These are phyloP conservation scores for Cutaneotrichosporon sp. DNA, from an alignment of 1,284 basidiomycete species.

Conservation along the genomic window DNA sequence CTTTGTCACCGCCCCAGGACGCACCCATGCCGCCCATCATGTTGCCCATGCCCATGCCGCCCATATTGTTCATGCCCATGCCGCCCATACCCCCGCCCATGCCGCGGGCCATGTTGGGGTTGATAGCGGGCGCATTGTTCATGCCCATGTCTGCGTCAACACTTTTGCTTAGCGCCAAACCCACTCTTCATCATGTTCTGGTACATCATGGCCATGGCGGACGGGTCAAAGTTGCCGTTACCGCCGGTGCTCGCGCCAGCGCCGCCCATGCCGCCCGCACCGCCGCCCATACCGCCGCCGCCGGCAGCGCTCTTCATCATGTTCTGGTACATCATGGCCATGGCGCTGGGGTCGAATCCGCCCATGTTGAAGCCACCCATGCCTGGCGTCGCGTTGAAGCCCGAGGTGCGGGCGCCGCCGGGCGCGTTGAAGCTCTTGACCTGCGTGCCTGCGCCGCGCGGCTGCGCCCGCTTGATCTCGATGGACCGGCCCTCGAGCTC, in stretches of 20 bases:
- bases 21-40: constrained; percentile 48
- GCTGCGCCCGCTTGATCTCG: constrained; percentile 89
- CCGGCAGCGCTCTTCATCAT: constrained; percentile 46
- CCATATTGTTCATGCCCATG: constrained; percentile 10
- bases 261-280: constrained; percentile 32
- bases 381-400: constrained; percentile 17
- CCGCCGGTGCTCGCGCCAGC: constrained; percentile 5
- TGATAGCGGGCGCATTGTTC: constrained; percentile 44
- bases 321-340: constrained; percentile 55
- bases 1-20: constrained; percentile 51
- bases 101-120: constrained; percentile 41
- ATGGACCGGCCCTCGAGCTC: constrained; percentile 95
- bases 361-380: constrained; percentile 31
- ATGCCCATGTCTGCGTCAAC: constrained; percentile 28
- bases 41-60: constrained; percentile 18
- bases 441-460: constrained; percentile 53
- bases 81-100: constrained; percentile 14
- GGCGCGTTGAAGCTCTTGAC: constrained; percentile 40
- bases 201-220: constrained; percentile 55
- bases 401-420: constrained; percentile 20
- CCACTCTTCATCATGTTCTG: constrained; percentile 51
- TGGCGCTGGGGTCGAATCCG: constrained; percentile 51
- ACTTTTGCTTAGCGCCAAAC: not conserved
- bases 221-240: constrained; percentile 48
- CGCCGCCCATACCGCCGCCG: constrained; percentile 4